Conservation (phyloP, 2,329 filamentous ascomycete genomes). For the Colletotrichum cuscutae region DNA sequence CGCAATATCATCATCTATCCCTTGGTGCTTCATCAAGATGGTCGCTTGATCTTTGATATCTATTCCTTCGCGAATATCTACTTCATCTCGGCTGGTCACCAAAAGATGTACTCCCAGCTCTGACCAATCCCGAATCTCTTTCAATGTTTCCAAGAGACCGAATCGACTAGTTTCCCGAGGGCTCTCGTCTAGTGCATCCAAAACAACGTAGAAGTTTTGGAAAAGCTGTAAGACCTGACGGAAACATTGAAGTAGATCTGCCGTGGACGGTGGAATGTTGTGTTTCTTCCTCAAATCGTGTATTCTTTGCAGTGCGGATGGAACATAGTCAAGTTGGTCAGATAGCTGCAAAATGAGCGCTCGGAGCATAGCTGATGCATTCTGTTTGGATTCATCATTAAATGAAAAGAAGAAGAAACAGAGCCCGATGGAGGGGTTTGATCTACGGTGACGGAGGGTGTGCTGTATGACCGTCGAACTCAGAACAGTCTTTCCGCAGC, state of each 20-base stretch:
- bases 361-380: background rate
- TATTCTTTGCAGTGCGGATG: background rate
- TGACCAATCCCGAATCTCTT: background rate
- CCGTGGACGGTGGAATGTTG: background rate
- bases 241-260: background rate
- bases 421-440: background rate
- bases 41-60: fast-evolving
- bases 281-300: background rate
- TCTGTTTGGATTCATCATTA: background rate
- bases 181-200: background rate
- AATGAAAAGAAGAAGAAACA: background rate
- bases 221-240: background rate
- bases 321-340: background rate
- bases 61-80: background rate
- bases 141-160: fast-evolving
- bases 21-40: background rate
- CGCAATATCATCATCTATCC: background rate
- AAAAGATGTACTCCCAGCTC: background rate
- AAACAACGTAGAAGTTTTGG: background rate
- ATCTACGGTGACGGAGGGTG: background rate
- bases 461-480: too few species aligned
- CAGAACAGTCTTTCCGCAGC: too few species aligned
- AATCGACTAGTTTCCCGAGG: background rate
- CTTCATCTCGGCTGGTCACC: background rate
- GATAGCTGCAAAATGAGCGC: background rate